Evolutionary conservation across 176 grass and related monocot species (phyloP).

Genomic region (Metroxylon sagu): DNA sequence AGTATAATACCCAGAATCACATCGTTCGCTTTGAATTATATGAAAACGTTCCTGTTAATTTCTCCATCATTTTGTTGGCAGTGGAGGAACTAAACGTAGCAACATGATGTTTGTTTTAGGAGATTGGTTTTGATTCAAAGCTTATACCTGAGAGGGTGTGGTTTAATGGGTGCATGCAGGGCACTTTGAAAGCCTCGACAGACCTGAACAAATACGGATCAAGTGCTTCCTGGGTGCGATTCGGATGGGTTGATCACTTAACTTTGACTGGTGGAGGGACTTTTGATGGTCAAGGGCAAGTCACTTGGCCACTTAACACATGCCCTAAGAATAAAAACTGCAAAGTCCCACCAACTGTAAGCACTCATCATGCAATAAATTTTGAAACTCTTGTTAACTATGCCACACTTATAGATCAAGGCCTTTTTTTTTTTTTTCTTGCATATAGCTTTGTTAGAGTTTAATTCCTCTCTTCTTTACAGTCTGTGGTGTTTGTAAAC

Average conservation of each 20-base stretch:
- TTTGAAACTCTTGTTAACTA: no score
- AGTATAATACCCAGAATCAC: no score
- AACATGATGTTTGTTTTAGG: no score
- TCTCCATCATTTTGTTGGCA: no score
- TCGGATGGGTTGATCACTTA: slow-evolving; percentile 31
- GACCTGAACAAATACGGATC: slow-evolving; percentile 30
- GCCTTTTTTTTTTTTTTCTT: no score
- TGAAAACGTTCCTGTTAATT: no score
- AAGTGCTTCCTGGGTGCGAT: slow-evolving; percentile 33
- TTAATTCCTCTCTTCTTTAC: not conserved
- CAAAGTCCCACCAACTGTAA: slow-evolving; percentile 51
- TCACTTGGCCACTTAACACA: slow-evolving; percentile 21
- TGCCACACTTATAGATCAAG: no score
- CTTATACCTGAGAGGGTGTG: no score
- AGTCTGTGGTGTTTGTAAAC: slow-evolving; percentile 49
- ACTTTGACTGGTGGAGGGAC: slow-evolving; percentile 49
- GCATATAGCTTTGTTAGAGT: no score
- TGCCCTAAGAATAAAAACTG: slow-evolving; percentile 1
- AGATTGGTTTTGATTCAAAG: no score
- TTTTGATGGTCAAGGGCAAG: slow-evolving; percentile 56
- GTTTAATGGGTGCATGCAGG: not conserved
- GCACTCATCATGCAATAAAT: not conserved
- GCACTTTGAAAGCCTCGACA: slow-evolving; percentile 27
- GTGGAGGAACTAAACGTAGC: no score
- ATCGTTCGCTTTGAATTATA: no score